Conservation (phyloP, 1,284 basidiomycete species). For the Termitomyces sp. region DNA sequence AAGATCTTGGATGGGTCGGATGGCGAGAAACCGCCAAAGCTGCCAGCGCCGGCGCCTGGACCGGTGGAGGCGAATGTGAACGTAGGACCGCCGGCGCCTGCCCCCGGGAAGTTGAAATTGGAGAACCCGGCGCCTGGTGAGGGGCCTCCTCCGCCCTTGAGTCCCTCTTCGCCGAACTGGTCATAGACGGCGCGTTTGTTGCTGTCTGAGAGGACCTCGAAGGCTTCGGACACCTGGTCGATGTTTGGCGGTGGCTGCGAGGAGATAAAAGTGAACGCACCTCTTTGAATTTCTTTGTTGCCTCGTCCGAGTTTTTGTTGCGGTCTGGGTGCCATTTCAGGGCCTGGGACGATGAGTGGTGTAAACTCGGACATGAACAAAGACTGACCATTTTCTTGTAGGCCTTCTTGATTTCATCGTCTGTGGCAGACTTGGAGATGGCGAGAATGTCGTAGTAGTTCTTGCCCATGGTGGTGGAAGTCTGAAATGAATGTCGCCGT, state of each 20-base stretch:
- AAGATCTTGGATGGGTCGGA: constrained; percentile 91
- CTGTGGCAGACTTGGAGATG: constrained; percentile 66
- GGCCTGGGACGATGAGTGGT: constrained; percentile 41
- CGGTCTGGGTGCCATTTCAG: constrained; percentile 93
- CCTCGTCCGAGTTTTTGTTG: constrained; percentile 78
- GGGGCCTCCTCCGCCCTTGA: constrained; percentile 67
- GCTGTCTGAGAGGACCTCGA: constrained; percentile 92
- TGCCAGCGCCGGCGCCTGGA: constrained; percentile 30
- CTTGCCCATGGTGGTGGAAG: constrained; percentile 50
- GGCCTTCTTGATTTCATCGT: constrained; percentile 83
- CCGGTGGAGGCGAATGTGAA: constrained; percentile 56
- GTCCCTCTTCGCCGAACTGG: constrained; percentile 93
- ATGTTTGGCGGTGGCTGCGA: not conserved
- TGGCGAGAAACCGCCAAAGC: constrained; percentile 56
- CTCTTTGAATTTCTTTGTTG: constrained; percentile 92
- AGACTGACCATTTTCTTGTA: constrained; percentile 71
- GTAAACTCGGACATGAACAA: constrained; percentile 31
- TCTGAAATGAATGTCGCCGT: not conserved
- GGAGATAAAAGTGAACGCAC: constrained; percentile 32
- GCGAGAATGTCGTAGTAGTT: constrained; percentile 85
- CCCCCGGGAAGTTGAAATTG: constrained; percentile 40
- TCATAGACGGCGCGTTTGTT: constrained; percentile 93
- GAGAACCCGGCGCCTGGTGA: constrained; percentile 46
- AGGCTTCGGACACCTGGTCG: constrained; percentile 85
- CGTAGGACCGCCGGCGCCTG: constrained; percentile 40